Conservation (phyloP, 768 basidiomycete genomes). For the Leccinellum rugosiceps region DNA sequence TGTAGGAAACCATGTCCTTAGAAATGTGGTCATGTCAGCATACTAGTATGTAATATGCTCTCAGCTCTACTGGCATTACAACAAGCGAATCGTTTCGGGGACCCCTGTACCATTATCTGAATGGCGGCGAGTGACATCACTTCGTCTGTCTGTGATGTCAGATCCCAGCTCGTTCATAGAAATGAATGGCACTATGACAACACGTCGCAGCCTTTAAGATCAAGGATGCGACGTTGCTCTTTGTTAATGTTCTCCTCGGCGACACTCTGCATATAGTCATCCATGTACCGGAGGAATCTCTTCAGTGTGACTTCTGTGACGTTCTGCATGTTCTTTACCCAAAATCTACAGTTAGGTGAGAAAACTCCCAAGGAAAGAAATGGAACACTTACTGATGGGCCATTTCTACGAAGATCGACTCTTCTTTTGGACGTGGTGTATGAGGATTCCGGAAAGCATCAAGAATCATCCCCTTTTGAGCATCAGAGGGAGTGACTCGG, state of each 20-base stretch:
- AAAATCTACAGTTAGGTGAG: background rate
- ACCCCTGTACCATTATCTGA: background rate
- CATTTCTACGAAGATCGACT: background rate
- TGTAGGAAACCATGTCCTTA: background rate
- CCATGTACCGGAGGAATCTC: background rate
- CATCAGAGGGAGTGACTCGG: background rate
- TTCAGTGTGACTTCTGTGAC: background rate
- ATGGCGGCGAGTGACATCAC: background rate
- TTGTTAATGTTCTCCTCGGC: background rate
- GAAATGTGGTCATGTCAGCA: background rate
- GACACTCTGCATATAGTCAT: background rate
- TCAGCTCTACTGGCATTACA: background rate
- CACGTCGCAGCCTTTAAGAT: background rate
- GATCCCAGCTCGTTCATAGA: background rate
- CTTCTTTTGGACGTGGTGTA: background rate
- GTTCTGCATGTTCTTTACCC: background rate
- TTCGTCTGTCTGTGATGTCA: background rate
- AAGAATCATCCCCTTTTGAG: background rate
- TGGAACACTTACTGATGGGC: background rate
- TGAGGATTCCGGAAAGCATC: background rate
- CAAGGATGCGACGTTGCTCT: background rate
- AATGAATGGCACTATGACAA: background rate
- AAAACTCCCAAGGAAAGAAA: background rate
- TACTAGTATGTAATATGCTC: background rate
- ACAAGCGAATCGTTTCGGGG: background rate